Evolutionary conservation across 345 rosid genomes (phyloP).

Genomic region (Heritiera littoralis): DNA sequence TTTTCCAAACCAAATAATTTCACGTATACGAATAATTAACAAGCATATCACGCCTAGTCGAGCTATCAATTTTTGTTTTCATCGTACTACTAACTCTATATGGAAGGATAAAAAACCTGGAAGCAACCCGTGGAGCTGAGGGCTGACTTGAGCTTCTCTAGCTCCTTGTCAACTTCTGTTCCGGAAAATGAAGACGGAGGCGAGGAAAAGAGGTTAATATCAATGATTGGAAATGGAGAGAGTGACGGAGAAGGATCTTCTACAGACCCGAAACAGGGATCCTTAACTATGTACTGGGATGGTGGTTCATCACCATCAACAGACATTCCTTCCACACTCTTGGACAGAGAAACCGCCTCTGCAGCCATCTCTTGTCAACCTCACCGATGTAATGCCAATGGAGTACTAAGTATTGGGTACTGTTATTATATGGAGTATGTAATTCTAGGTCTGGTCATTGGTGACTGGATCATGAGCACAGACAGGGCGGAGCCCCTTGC

Average conservation of each 20-base stretch:
- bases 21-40: no score
- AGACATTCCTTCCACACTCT: not conserved
- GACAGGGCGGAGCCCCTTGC: no score
- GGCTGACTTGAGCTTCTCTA: no score
- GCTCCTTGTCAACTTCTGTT: no score
- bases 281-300: not conserved
- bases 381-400: not conserved
- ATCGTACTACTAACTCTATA: no score
- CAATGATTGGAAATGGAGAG: slow-evolving; percentile 29
- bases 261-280: not conserved
- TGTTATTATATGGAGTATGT: not conserved
- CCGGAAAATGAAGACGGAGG: not conserved
- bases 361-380: not conserved
- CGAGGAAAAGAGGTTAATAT: slow-evolving; percentile 22
- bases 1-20: no score
- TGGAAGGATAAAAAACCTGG: no score
- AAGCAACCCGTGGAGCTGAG: no score
- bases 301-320: not conserved
- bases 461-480: not conserved
- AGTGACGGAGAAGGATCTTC: not conserved
- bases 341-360: not conserved
- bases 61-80: no score
- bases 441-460: no score
- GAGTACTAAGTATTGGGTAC: not conserved
- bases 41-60: no score